phyloP scores from a whole-genome alignment of 768 basidiomycete genomes.

The Boletus eberwhitei region DNA sequence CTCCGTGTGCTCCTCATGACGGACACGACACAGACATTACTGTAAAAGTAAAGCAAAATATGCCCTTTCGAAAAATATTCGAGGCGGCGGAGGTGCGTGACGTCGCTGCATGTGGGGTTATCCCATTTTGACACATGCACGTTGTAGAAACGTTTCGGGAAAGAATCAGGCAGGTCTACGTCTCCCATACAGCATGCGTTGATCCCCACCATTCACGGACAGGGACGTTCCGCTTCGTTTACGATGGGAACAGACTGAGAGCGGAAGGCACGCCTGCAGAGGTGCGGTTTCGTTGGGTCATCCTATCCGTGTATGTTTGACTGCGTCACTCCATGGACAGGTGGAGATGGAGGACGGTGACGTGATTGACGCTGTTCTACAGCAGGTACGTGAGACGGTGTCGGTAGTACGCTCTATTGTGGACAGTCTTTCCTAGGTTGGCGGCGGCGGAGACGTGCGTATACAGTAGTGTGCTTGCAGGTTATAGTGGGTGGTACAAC shows the following conservation, averaged over 20 bases:
- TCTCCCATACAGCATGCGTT: neutral
- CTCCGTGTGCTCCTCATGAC: neutral
- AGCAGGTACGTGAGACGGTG: slow-evolving; percentile 42
- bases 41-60: slow-evolving; percentile 63
- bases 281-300: slow-evolving; percentile 36
- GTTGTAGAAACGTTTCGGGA: slow-evolving; percentile 53
- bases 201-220: neutral
- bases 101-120: neutral
- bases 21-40: slow-evolving; percentile 46
- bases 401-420: neutral
- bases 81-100: slow-evolving; percentile 59
- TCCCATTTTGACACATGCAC: neutral
- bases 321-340: slow-evolving; percentile 27
- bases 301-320: slow-evolving; percentile 1
- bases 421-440: slow-evolving; percentile 15
- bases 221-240: slow-evolving; percentile 65
- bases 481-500: neutral
- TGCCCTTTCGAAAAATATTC: slow-evolving; percentile 65
- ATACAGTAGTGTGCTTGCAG: neutral
- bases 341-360: slow-evolving; percentile 61
- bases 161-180: slow-evolving; percentile 45
- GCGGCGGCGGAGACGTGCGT: slow-evolving; percentile 9
- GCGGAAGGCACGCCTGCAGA: slow-evolving; percentile 50
- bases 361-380: slow-evolving; percentile 55
- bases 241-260: slow-evolving; percentile 49